Percentiles rank a stretch among this genome's conserved stretches.
Conservation (phyloP, 2,329 filamentous ascomycete species). For the Alternaria postmessia region DNA sequence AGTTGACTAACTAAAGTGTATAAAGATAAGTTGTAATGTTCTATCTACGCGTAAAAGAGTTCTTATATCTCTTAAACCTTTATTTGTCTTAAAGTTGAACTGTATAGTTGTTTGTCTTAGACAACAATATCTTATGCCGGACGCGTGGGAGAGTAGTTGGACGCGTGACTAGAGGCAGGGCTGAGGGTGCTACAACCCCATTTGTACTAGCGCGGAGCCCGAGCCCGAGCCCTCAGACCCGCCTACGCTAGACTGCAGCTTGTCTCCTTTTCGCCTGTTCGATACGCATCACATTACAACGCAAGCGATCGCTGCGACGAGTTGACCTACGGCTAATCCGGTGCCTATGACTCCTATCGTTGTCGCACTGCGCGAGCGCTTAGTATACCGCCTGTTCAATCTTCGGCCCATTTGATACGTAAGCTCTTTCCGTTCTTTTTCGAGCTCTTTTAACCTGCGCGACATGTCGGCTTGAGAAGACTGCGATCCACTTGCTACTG, state of each 20-base stretch:
- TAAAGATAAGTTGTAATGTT: too few species aligned
- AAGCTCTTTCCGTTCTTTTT: neutral
- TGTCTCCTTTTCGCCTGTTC: neutral
- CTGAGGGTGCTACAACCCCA: neutral
- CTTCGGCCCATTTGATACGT: neutral
- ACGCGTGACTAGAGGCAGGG: too few species aligned
- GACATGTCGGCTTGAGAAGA: neutral
- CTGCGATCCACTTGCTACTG: neutral
- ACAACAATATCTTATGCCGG: neutral
- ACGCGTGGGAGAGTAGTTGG: too few species aligned
- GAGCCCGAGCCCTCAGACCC: neutral
- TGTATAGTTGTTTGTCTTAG: too few species aligned
- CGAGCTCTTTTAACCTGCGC: neutral
- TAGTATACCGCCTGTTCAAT: constrained; percentile 1
- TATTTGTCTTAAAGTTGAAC: too few species aligned
- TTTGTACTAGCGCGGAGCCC: neutral
- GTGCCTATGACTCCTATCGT: constrained; percentile 14
- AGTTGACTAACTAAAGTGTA: too few species aligned
- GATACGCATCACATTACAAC: constrained; percentile 18
- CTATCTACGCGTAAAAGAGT: too few species aligned
- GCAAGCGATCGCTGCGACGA: constrained; percentile 23
- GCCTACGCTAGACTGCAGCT: neutral
- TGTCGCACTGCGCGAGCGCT: neutral
- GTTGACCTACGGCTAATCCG: constrained; percentile 18
- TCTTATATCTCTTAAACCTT: too few species aligned